phyloP scores from a whole-genome alignment of 2,329 filamentous ascomycete species.

The Massarina eburnea region DNA sequence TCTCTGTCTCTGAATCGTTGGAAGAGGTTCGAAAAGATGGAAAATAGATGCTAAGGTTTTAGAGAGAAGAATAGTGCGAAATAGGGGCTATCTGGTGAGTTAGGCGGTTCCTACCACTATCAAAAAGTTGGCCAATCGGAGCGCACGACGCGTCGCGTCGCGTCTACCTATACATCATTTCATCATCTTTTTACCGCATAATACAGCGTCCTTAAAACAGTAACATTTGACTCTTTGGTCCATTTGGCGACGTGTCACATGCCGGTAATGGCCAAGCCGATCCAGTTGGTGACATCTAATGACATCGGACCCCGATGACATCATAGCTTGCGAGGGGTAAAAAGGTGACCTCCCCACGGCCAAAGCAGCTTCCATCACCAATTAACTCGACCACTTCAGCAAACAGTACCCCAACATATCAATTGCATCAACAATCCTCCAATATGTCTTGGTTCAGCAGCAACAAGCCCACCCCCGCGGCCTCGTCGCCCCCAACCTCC shows the following conservation, averaged over 20 bases:
- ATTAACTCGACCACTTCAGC: background rate
- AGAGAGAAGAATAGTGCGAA: too few relatives aligned
- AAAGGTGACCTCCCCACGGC: conserved; percentile 1
- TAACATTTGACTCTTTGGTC: background rate
- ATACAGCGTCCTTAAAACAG: too few relatives aligned
- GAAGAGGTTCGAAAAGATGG: too few relatives aligned
- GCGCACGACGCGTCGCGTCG: background rate
- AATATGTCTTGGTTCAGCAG: conserved; percentile 1
- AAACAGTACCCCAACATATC: background rate
- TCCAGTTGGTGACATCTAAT: background rate
- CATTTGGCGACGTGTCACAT: background rate
- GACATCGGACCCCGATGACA: background rate
- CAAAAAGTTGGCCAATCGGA: background rate
- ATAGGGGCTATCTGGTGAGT: too few relatives aligned
- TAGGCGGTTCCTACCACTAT: background rate
- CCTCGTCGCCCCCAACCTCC: background rate
- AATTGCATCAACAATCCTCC: background rate
- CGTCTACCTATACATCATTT: background rate
- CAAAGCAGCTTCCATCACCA: background rate
- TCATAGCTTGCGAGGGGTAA: background rate
- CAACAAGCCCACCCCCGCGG: background rate
- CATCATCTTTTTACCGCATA: background rate
- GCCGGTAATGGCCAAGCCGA: background rate
- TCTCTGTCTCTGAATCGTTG: too few relatives aligned
- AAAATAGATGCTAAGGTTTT: too few relatives aligned